These are phyloP conservation scores for Ceratonia siliqua DNA, from an alignment of 306 rosid species.

Conservation along the genomic window DNA sequence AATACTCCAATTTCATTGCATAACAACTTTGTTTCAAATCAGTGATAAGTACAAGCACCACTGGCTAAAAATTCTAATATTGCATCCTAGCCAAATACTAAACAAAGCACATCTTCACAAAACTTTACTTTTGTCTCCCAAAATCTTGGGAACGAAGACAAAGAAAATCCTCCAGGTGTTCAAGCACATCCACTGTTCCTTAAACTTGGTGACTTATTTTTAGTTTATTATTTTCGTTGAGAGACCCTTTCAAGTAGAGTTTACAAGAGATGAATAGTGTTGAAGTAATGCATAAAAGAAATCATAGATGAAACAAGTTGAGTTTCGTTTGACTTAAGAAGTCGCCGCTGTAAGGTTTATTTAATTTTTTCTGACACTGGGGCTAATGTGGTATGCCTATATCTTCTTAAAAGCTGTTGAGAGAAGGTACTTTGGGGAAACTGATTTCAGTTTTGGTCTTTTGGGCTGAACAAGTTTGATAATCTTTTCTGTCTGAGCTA, in stretches of 20 bases:
- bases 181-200: not conserved
- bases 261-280: not conserved
- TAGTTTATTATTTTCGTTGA: not conserved
- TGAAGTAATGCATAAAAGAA: not conserved
- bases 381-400: not conserved
- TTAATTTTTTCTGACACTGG: not conserved
- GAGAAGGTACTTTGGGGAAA: not conserved
- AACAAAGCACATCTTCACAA: not conserved
- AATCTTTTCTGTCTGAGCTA: not conserved
- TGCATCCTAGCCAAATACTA: not conserved
- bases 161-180: not conserved
- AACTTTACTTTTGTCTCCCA: not conserved
- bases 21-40: too few species aligned
- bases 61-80: not conserved
- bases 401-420: not conserved
- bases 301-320: not conserved
- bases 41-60: not conserved
- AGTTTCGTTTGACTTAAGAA: not conserved
- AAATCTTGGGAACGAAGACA: not conserved
- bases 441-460: not conserved
- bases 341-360: not conserved
- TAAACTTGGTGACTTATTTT: not conserved
- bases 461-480: not conserved
- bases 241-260: not conserved
- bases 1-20: not conserved